Conservation (phyloP, 2,329 filamentous ascomycete species). For the Botrytis galanthina region DNA sequence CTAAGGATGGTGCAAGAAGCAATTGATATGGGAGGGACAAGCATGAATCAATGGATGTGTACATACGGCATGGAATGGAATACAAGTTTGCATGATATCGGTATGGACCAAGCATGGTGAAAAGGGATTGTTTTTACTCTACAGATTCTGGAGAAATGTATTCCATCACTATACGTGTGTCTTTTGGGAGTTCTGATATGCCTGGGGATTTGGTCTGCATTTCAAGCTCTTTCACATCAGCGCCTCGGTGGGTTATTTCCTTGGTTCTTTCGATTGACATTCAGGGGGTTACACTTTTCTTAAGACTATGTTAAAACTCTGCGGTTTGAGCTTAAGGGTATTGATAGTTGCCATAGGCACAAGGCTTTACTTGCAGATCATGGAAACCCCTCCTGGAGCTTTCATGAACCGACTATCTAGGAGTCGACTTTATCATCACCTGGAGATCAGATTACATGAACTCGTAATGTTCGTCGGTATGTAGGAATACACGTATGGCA, state of each 20-base stretch:
- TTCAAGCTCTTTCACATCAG: not conserved
- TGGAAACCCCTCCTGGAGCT: not conserved
- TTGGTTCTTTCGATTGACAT: not conserved
- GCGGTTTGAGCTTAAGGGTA: not conserved
- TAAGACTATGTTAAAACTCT: not conserved
- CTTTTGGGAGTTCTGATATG: not conserved
- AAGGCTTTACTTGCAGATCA: not conserved
- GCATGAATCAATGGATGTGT: conserved; percentile 21
- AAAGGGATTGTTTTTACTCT: not conserved
- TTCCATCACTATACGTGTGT: not conserved
- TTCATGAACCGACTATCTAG: not conserved
- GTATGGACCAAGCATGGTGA: not conserved
- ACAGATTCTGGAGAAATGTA: not conserved
- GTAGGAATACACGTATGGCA: not conserved
- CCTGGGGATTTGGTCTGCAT: not conserved
- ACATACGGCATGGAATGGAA: conserved; percentile 28
- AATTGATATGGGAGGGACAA: conserved; percentile 54
- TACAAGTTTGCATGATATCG: conserved; percentile 20
- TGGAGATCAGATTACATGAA: not conserved
- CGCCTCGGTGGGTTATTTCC: not conserved
- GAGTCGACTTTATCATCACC: not conserved
- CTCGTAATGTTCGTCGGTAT: not conserved
- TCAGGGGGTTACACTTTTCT: not conserved
- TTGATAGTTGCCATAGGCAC: not conserved
- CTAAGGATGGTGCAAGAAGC: conserved; percentile 80